Evolutionary conservation across 148 eudicot species (phyloP), one percentile per base, ranked within the genome.

Genomic region (Rhododendron kiyosumense): DNA sequence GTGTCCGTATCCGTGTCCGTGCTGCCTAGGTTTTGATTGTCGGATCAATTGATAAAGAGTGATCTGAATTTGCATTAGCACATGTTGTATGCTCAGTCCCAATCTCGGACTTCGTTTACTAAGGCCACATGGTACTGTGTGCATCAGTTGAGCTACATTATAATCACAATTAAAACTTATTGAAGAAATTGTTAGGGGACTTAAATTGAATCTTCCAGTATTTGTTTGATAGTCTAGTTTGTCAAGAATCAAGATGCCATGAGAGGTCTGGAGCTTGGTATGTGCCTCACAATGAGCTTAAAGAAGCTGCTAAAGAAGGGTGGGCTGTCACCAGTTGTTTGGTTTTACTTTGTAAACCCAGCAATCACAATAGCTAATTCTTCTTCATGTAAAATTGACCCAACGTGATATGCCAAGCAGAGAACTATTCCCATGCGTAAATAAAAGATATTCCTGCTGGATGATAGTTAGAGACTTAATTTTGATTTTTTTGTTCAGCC

Each of bases 241-340:
- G 84, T 57, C 75, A 38, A 61, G 75, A 41, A 54, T 57, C 75
- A 38, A 61, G 75, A 41, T 22, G 85, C 85, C 51, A n/a, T 43
- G 77, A 28, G 54, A 41, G 17, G 49, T 82, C 20, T 83, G 8
- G 43, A 45, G 26, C 43, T 67, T 46, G 59, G 41, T 46, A 0
- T 45, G 77, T 26, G 24, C 43, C 59, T 69, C 57, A 45, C 18
- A 43, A 83, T 69, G 38, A 28, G 61, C 75, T 82, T 41, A 20
- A 61, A 20, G 11, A 57, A 54, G 83, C 74, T 82, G 49, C 76
- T 36, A 7, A 34, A n/a, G 49, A 65, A 24, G 54, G 48, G 51
- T 82, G 26, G 45, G 32, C 17, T 38, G 14, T 81, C 26, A 4
- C 15, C 7, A 83, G 54, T 51, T 63, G 22, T 17, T 45, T 41